Evolutionary conservation across 176 grass and related monocot genomes (phyloP).

Genomic region (Poa annua): DNA sequence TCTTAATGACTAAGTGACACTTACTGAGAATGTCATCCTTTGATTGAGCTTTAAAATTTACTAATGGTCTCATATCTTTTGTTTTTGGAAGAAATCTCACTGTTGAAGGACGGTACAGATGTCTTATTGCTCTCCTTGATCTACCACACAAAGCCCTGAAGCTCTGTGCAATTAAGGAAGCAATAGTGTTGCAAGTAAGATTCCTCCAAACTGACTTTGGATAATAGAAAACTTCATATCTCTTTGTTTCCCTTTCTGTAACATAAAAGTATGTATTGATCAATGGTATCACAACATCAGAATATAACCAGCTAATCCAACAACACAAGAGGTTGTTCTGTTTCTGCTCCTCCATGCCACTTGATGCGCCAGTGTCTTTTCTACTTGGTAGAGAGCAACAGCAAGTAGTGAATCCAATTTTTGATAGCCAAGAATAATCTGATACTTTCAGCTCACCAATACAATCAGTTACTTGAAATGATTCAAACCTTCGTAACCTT

Average conservation of each 20-base stretch:
- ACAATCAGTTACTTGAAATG: constrained; percentile 62
- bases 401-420: constrained; percentile 55
- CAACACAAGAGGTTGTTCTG: constrained; percentile 60
- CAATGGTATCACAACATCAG: constrained; percentile 69
- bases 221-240: constrained; percentile 93
- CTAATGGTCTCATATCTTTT: constrained; percentile 68
- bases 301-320: constrained; percentile 94
- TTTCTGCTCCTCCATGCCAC: constrained; percentile 38
- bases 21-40: constrained; percentile 52
- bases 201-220: constrained; percentile 72
- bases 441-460: constrained; percentile 67
- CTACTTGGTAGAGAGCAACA: constrained; percentile 47
- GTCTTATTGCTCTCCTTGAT: constrained; percentile 42
- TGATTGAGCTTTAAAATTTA: constrained; percentile 69
- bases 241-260: constrained; percentile 79
- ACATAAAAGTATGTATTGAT: constrained; percentile 79
- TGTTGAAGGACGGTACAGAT: constrained; percentile 54
- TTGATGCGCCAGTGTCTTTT: constrained; percentile 37
- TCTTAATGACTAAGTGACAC: constrained; percentile 65
- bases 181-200: constrained; percentile 55
- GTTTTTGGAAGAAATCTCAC: constrained; percentile 85
- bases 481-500: constrained; percentile 63
- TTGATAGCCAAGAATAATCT: constrained; percentile 70
- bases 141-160: constrained; percentile 46
- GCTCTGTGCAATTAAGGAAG: constrained; percentile 53